phyloP scores from a whole-genome alignment of 495 filamentous ascomycete genomes.

The Trichoderma erinaceum region DNA sequence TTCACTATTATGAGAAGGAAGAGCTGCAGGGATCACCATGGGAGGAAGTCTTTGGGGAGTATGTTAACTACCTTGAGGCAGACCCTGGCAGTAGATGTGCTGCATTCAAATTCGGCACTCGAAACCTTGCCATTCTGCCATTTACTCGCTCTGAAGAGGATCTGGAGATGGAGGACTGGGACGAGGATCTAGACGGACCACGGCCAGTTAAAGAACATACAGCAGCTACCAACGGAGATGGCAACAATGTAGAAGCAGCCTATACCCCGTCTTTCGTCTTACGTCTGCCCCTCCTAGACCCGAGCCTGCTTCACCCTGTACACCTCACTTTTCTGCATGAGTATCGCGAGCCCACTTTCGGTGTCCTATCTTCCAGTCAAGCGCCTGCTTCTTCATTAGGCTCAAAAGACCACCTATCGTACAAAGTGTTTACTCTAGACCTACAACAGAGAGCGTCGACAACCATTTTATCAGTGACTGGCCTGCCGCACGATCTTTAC shows the following conservation, averaged over 20 bases:
- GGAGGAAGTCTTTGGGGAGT: conserved; percentile 60
- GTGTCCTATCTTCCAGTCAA: conserved; percentile 73
- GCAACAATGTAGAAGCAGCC: conserved; percentile 54
- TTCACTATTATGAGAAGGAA: conserved; percentile 97
- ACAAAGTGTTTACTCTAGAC: conserved; percentile 92
- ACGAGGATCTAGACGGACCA: conserved; percentile 64
- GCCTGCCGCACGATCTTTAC: conserved; percentile 84
- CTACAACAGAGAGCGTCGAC: conserved; percentile 91
- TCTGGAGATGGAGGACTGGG: conserved; percentile 80
- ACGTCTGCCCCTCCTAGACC: conserved; percentile 78
- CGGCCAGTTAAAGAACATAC: conserved; percentile 40
- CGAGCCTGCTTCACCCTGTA: conserved; percentile 76
- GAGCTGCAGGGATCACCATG: conserved; percentile 72
- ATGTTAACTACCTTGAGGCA: conserved; percentile 71
- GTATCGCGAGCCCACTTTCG: conserved; percentile 96
- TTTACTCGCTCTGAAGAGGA: conserved; percentile 90
- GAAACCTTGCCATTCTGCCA: conserved; percentile 87
- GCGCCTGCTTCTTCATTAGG: conserved; percentile 69
- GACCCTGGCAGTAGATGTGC: conserved; percentile 92
- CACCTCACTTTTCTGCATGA: conserved; percentile 92
- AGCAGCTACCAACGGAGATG: conserved; percentile 48
- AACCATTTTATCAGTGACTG: conserved; percentile 75
- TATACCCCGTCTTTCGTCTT: conserved; percentile 90
- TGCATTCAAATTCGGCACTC: conserved; percentile 80
- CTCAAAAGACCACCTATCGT: conserved; percentile 77